A percentile compares a stretch with the other conserved stretches of the same genome.
Conservation (phyloP, 768 basidiomycete genomes). For the Boletales sp. region DNA sequence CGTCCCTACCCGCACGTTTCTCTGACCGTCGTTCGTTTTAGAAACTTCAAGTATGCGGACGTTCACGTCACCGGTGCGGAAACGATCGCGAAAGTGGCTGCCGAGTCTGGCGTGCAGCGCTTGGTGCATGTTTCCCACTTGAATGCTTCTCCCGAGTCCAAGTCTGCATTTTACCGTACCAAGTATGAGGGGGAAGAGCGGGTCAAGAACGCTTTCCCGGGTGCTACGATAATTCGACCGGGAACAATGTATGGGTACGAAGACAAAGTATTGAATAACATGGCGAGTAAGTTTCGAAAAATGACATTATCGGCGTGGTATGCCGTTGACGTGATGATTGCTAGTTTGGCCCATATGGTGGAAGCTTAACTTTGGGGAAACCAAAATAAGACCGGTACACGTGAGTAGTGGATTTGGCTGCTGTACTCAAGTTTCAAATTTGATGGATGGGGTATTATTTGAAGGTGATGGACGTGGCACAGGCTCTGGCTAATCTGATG, state of each 20-base stretch:
- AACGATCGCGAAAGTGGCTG: slow-evolving; percentile 80
- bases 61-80: slow-evolving; percentile 83
- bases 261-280: slow-evolving; percentile 89
- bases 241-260: slow-evolving; percentile 89
- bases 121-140: slow-evolving; percentile 95
- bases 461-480: slow-evolving; percentile 91
- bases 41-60: slow-evolving; percentile 82
- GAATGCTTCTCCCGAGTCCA: slow-evolving; percentile 77
- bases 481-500: slow-evolving; percentile 81
- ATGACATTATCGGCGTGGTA: slow-evolving; percentile 2
- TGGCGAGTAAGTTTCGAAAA: slow-evolving; percentile 63
- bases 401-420: slow-evolving; percentile 44
- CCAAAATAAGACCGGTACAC: slow-evolving; percentile 88
- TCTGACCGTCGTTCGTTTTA: slow-evolving; percentile 28
- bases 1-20: slow-evolving; percentile 3
- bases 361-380: slow-evolving; percentile 87
- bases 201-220: slow-evolving; percentile 79
- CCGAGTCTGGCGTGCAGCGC: slow-evolving; percentile 72
- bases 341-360: slow-evolving; percentile 86
- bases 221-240: slow-evolving; percentile 86
- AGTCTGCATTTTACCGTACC: slow-evolving; percentile 80
- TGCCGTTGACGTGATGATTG: slow-evolving; percentile 9
- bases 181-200: slow-evolving; percentile 89
- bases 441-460: slow-evolving; percentile 13
- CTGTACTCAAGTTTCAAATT: slow-evolving; percentile 11